Evolutionary conservation across 2,329 filamentous ascomycete species (phyloP), one percentile per base, ranked within the genome.

Genomic region (Ascochyta clinopodiicola): DNA sequence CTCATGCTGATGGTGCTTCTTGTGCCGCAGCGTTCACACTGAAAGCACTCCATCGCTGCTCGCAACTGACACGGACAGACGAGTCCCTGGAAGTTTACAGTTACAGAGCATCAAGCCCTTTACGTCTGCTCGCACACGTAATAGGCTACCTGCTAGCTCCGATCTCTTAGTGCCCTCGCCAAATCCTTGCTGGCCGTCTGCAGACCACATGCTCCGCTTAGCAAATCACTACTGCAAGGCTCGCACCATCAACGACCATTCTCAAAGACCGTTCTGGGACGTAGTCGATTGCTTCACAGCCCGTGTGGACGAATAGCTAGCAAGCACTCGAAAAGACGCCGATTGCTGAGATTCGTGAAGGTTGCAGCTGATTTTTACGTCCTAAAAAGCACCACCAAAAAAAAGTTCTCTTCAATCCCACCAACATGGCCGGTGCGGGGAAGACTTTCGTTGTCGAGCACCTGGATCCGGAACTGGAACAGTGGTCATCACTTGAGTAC

Each of bases 361-460:
- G 19, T 32, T 21, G 15, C 51, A 46, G 37, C 43, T 51, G 42
- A 47, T 37, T 17, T 17, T 17, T 17, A 17, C 17, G 17, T 17
- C 17, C 29, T 36, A 10, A 8, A 37, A 42, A 45, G n/a, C 46
- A 4, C 22, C 22, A 10, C 29, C 9, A 51, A 46, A 54, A 56
- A 56, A 55, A 56, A 50, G 50, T 57, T 60, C 63, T 49, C 42
- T 21, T 49, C 44, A 40, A 22, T 55, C 37, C 22, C 24, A 37
- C 12, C 44, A 57, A 58, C 40, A 75, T 75, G 73, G 61, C 72
- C 39, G 59, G 62, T 63, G 38, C 65, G 19, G 70, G 66, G 57
- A 90, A 92, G 77, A 93, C 87, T 38, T 97, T 95, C 78, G 90
- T 98, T 69, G 93, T 98, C 67, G 94, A 98, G 81, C 94, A 99